Base-by-base conservation (phyloP, 192 early-diverging fungal species). In the Entrophospora sp. region DNA sequence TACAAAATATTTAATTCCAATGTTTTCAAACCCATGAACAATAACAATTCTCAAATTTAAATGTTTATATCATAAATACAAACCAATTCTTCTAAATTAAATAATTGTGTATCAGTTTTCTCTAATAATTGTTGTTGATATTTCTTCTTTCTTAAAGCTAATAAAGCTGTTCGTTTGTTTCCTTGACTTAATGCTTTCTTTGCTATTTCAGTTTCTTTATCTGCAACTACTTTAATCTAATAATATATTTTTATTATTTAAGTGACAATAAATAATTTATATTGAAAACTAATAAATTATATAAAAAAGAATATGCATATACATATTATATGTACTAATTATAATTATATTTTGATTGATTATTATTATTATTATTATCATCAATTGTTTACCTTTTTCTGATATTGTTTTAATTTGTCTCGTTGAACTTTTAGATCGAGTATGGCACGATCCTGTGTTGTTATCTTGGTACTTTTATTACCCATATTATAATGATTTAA, bases 131-230 rank as follows among this genome's bases (percentile, higher is more conserved):
- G 82, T 73, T 97, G 89, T 74, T 97, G 94, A 71, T 94, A 97
- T 71, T 96, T 96, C 73, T 95, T 95, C 80, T 94, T 93, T 70
- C 90, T 89, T 13, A 99, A 81, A 1, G 96, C 93, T 32, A 99
- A 65, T 58, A 95, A 72, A 5, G 96, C 96, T 8, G 85, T 80
- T 38, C 76, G 74, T 59, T 91, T 92, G 73, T 97, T 87, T 8
- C 87, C 87, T 56, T 83, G 78, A 5, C 66, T 76, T 10, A 95
- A 73, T 66, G 89, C 83, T 36, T 82, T 69, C 65, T 91, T 91
- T 14, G 96, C 96, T 36, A 91, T 69, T 42, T 76, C 77, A 22
- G 89, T 73, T 75, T 96, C 94, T 66, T 83, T 83, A n/a, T 85
- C 86, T n/a, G 89, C 74, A 1, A 96, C 87, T 5, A 79, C 64